phyloP scores from a whole-genome alignment of 805 yeast genomes.

The Saccharomycopsis fibuligera region DNA sequence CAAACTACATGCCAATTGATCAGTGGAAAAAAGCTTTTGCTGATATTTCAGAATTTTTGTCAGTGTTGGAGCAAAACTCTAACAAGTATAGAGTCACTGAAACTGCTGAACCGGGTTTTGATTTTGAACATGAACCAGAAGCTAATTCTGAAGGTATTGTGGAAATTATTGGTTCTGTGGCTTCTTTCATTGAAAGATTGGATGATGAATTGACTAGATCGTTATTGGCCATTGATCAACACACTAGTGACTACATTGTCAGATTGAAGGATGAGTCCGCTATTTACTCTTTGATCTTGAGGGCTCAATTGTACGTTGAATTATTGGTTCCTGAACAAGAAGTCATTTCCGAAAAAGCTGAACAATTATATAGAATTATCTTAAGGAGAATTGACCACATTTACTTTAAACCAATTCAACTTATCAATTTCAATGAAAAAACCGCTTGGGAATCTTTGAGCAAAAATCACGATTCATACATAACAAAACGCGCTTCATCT shows the following conservation, averaged over 20 bases:
- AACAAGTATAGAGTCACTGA: constrained; percentile 65
- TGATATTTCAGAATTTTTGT: constrained; percentile 58
- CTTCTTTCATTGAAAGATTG: constrained; percentile 83
- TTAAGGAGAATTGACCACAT: constrained; percentile 85
- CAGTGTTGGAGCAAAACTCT: constrained; percentile 58
- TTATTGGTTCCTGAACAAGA: constrained; percentile 38
- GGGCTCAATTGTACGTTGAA: constrained; percentile 85
- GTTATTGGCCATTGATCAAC: constrained; percentile 86
- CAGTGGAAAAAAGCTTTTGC: constrained; percentile 70
- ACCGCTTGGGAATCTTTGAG: constrained; percentile 61
- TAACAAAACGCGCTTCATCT: neutral
- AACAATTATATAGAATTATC: constrained; percentile 65
- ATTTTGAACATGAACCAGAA: constrained; percentile 64
- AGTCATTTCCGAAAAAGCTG: constrained; percentile 32
- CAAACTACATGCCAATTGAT: constrained; percentile 65
- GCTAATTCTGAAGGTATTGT: constrained; percentile 61
- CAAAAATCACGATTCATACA: neutral
- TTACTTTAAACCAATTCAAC: constrained; percentile 81
- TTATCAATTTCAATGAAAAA: constrained; percentile 62
- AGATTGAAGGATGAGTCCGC: constrained; percentile 82
- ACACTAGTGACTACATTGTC: constrained; percentile 86
- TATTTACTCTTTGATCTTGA: constrained; percentile 68
- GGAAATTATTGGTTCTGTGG: constrained; percentile 75
- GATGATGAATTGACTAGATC: constrained; percentile 92
- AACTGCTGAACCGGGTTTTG: constrained; percentile 62